Conservation (phyloP, 192 early-diverging fungal species). For the Coemansia sp. region DNA sequence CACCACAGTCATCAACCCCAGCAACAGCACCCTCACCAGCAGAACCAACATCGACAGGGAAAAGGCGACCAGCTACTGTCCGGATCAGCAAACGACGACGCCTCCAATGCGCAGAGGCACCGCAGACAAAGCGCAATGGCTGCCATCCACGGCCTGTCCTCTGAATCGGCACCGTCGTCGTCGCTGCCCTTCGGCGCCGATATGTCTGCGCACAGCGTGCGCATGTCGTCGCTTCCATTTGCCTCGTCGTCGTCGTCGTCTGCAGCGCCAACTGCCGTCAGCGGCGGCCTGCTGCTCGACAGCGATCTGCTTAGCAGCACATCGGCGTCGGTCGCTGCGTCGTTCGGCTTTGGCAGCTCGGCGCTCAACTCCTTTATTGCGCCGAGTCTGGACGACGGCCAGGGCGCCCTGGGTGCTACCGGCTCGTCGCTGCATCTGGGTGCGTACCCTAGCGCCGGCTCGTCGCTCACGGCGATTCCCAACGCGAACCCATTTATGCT, state of each 20-base stretch:
- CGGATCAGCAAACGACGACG: background rate
- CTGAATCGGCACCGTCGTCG: background rate
- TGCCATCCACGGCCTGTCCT: background rate
- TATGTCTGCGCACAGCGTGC: background rate
- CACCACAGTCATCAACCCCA: background rate
- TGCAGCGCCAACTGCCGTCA: slow-evolving; percentile 29
- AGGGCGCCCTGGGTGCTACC: background rate
- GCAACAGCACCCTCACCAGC: background rate
- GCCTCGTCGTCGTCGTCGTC: background rate
- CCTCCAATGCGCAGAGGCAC: background rate
- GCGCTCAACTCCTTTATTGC: slow-evolving; percentile 28
- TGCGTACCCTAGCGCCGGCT: background rate
- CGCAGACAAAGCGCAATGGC: slow-evolving; percentile 4
- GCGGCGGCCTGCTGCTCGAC: slow-evolving; percentile 34
- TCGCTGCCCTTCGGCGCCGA: background rate
- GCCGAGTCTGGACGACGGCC: slow-evolving; percentile 15
- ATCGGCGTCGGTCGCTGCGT: slow-evolving; percentile 6
- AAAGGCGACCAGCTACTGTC: background rate
- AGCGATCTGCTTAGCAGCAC: slow-evolving; percentile 23
- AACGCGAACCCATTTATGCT: slow-evolving; percentile 53
- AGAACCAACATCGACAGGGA: slow-evolving; percentile 5
- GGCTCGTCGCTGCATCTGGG: background rate
- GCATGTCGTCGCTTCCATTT: slow-evolving; percentile 10
- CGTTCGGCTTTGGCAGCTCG: slow-evolving; percentile 25
- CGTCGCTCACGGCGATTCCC: slow-evolving; percentile 31